Percentiles rank a stretch among this genome's conserved stretches.
Evolutionary conservation across 768 basidiomycete genomes (phyloP).

Genomic region (Russula brevipes): DNA sequence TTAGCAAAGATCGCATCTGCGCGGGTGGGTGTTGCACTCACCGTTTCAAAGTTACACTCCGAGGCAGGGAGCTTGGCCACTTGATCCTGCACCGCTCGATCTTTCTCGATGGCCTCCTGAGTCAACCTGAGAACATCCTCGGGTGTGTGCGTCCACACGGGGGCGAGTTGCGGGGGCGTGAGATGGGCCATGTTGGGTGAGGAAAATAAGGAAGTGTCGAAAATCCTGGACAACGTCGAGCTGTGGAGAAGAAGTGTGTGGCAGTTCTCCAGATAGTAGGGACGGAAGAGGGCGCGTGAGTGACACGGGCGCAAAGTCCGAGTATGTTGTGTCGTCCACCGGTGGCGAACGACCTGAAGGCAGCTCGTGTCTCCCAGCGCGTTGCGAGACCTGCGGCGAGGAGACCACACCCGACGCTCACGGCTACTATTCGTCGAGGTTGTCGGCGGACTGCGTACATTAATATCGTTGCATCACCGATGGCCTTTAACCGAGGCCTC

Average conservation of each 20-base stretch:
- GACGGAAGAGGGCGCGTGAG: constrained; percentile 1
- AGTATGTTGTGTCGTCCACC: constrained; percentile 7
- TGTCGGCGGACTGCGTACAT: constrained; percentile 12
- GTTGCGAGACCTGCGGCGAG: constrained; percentile 14
- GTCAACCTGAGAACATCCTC: constrained; percentile 48
- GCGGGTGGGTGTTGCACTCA: constrained; percentile 32
- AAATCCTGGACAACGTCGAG: constrained; percentile 11
- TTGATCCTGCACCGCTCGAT: constrained; percentile 51
- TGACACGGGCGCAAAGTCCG: not conserved
- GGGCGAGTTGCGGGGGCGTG: constrained; percentile 60
- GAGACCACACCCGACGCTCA: constrained; percentile 7
- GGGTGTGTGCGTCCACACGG: constrained; percentile 59
- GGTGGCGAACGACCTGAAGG: constrained; percentile 11
- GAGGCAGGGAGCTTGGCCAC: constrained; percentile 53
- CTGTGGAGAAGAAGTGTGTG: constrained; percentile 8
- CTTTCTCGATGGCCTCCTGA: constrained; percentile 52
- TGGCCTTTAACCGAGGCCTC: no score
- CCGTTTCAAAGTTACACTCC: constrained; percentile 62
- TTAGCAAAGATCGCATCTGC: constrained; percentile 29
- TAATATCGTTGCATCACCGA: not conserved
- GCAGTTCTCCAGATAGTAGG: not conserved
- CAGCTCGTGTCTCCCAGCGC: constrained; percentile 7
- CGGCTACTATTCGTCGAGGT: constrained; percentile 8
- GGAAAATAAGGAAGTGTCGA: not conserved
- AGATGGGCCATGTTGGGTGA: constrained; percentile 40